A percentile compares a stretch with the other conserved stretches of the same genome.
These are phyloP conservation scores for Verticillium zaregamsianum DNA, from an alignment of 2,329 filamentous ascomycete species.

Conservation along the genomic window DNA sequence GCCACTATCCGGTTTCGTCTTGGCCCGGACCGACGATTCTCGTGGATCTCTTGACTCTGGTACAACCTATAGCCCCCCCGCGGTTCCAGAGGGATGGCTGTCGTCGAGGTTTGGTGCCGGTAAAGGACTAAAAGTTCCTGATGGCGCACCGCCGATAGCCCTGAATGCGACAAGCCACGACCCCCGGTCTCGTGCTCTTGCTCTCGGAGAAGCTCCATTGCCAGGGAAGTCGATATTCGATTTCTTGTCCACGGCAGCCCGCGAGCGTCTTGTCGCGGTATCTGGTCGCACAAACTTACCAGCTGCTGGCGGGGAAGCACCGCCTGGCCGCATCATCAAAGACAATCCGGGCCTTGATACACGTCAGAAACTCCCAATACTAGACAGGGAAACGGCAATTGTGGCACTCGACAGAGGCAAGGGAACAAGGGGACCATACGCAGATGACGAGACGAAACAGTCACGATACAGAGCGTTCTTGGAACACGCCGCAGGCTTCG, in stretches of 20 bases:
- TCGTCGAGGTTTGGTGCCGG: constrained; percentile 40
- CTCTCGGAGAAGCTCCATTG: constrained; percentile 68
- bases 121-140: neutral
- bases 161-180: constrained; percentile 74
- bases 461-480: constrained; percentile 79
- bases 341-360: constrained; percentile 29
- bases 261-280: constrained; percentile 70
- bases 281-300: constrained; percentile 77
- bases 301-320: constrained; percentile 69
- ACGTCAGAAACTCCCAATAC: constrained; percentile 53
- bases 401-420: constrained; percentile 64
- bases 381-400: constrained; percentile 63
- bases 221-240: constrained; percentile 96
- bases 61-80: constrained; percentile 57
- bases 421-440: constrained; percentile 72
- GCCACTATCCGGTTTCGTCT: constrained; percentile 74
- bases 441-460: constrained; percentile 75
- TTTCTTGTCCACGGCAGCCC: constrained; percentile 73
- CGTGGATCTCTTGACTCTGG: constrained; percentile 34
- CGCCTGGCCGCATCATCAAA: constrained; percentile 39
- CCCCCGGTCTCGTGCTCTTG: constrained; percentile 67
- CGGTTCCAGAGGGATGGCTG: constrained; percentile 71
- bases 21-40: constrained; percentile 53
- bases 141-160: constrained; percentile 31
- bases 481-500: constrained; percentile 66